Evolutionary conservation across 139 green algal species (phyloP), one percentile per base, ranked within the genome.

Genomic region (Spirogloea muscicola): DNA sequence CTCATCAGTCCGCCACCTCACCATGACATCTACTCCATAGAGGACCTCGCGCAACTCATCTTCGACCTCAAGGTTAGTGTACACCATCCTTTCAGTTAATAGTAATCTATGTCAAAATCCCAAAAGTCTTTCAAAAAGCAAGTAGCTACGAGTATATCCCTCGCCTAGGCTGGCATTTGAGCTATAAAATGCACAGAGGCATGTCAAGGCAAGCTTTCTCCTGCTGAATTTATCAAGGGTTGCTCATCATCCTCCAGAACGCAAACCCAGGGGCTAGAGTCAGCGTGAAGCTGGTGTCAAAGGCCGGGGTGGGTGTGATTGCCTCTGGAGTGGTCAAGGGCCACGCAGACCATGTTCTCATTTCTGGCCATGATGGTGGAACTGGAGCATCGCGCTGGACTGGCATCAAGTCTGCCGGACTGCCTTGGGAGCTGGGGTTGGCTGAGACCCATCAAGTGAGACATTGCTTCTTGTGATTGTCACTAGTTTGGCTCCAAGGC

Each of bases 381-480:
- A 96, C 91, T 1, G 91, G 91, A 36, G 89, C 89, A 9, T 87
- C 87, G 36, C 91, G 90, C 83, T 91, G 85, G 87, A 89, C 80
- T 0, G 84, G 72, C 55, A 92, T 93, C 79, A 91, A 91, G 59
- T 68, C 33, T 57, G 85, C 84, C 49, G 82, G 92, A 3, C 79
- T 95, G 66, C 92, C 92, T n/a, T 97, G 92, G 92, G 92, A 97
- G 85, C 84, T 97, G 58, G 92, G 92, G 25, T 79, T 97, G 41
- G 92, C 92, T 13, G 92, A 97, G 84, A 90, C 90, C 5, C 92
- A 97, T 82, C 92, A n/a, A n/a, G n/a, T n/a, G n/a, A n/a, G n/a
- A n/a, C n/a, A n/a, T n/a, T n/a, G n/a, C n/a, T n/a, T n/a, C n/a
- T n/a, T n/a, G n/a, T n/a, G n/a, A n/a, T n/a, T n/a, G n/a, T n/a